These are phyloP conservation scores for Pseudomassariella vexata DNA, from an alignment of 2,329 filamentous ascomycete species.

Conservation along the genomic window DNA sequence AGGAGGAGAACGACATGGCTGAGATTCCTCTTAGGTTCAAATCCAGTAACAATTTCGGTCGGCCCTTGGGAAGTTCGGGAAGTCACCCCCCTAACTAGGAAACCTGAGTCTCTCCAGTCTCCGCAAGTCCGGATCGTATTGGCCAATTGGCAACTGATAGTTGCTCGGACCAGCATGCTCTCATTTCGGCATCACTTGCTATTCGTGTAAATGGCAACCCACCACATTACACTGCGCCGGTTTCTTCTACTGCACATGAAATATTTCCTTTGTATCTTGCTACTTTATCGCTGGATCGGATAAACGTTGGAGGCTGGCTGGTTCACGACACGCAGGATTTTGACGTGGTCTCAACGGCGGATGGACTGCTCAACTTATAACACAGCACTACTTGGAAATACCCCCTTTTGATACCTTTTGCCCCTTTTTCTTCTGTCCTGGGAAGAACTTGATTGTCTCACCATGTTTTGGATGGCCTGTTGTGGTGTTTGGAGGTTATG, in stretches of 20 bases:
- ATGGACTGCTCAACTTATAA: slow-evolving; percentile 2
- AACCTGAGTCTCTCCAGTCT: too few species aligned
- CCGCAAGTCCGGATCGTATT: too few species aligned
- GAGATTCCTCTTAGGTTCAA: slow-evolving; percentile 9
- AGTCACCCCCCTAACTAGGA: too few species aligned
- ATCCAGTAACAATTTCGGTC: slow-evolving; percentile 8
- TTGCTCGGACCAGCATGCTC: too few species aligned
- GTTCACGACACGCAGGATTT: not conserved
- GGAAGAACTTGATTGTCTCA: too few species aligned
- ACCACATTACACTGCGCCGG: too few species aligned
- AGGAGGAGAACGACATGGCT: slow-evolving; percentile 1
- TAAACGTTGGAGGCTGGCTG: not conserved
- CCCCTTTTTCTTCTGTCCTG: slow-evolving; percentile 2
- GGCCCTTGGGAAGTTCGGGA: slow-evolving; percentile 6
- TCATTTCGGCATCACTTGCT: too few species aligned
- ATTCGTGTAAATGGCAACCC: too few species aligned
- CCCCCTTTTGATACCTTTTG: slow-evolving; percentile 11
- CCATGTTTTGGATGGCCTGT: slow-evolving; percentile 1
- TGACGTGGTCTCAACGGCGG: slow-evolving; percentile 1
- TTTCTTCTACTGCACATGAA: not conserved
- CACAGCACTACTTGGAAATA: slow-evolving; percentile 6
- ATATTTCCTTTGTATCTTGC: slow-evolving; percentile 4
- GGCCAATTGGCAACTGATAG: too few species aligned
- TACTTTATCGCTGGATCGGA: not conserved
- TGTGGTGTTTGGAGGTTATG: slow-evolving; percentile 2